Percentiles rank a stretch among this genome's conserved stretches.
Conservation (phyloP, 1,139 yeast genomes). For the Candida sp. region DNA sequence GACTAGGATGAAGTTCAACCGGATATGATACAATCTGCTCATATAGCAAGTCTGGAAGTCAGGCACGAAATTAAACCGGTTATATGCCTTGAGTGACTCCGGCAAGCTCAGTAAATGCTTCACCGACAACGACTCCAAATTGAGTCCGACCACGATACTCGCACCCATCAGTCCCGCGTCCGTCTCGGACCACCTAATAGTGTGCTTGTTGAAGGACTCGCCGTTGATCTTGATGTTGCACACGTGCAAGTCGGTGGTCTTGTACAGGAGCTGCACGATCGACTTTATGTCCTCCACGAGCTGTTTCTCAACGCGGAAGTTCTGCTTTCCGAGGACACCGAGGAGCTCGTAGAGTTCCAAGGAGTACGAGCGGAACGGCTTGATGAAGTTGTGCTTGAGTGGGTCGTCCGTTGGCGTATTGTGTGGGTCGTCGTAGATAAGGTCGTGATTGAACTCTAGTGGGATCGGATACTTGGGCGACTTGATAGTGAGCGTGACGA, state of each 20-base stretch:
- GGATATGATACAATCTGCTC: conserved; percentile 40
- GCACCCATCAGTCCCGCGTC: not conserved
- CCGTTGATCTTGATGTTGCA: conserved; percentile 17
- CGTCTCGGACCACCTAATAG: not conserved
- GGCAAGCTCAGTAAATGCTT: conserved; percentile 10
- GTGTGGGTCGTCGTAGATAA: conserved; percentile 24
- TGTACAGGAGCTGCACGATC: conserved; percentile 30
- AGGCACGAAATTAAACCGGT: conserved; percentile 36
- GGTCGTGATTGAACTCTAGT: conserved; percentile 43
- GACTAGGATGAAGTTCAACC: conserved; percentile 30
- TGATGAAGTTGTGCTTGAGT: conserved; percentile 24
- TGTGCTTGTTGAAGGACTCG: conserved; percentile 4
- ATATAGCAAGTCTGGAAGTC: conserved; percentile 43
- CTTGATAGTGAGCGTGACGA: conserved; percentile 36
- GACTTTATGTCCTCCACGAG: conserved; percentile 35
- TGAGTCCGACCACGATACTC: conserved; percentile 11
- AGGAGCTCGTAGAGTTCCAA: conserved; percentile 23
- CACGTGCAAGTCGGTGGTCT: conserved; percentile 27
- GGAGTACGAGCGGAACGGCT: conserved; percentile 25
- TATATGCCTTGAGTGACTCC: conserved; percentile 12
- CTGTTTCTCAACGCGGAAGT: conserved; percentile 31
- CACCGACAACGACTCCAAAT: conserved; percentile 12
- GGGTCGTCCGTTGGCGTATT: conserved; percentile 25
- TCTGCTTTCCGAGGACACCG: conserved; percentile 25
- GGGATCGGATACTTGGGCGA: conserved; percentile 39